Evolutionary conservation across 164 flowering plant genomes (phyloP).

Genomic region (Berberis vulgaris): DNA sequence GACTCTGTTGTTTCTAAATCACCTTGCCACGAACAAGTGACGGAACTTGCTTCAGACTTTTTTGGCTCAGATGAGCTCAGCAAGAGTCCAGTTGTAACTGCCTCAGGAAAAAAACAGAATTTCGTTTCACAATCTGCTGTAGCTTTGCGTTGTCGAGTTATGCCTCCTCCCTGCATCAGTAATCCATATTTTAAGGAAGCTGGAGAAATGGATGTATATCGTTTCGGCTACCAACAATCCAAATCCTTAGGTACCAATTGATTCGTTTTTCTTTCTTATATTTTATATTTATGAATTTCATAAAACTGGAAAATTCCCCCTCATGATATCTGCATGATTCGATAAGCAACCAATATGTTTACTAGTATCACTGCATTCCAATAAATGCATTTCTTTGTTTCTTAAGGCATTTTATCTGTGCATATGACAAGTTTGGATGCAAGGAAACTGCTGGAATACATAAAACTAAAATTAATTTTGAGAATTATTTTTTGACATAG

Average conservation of each 20-base stretch:
- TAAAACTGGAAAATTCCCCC: not conserved
- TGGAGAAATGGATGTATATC: slow-evolving; percentile 42
- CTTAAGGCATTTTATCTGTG: not conserved
- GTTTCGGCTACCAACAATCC: slow-evolving; percentile 54
- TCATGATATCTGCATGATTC: too few relatives aligned
- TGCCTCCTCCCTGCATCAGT: slow-evolving; percentile 90
- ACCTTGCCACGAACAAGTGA: slow-evolving; percentile 19
- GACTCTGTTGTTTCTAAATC: slow-evolving; percentile 24
- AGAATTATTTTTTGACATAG: not conserved
- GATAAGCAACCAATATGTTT: too few relatives aligned
- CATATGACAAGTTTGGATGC: too few relatives aligned
- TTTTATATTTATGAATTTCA: not conserved
- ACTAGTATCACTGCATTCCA: too few relatives aligned
- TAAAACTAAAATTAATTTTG: not conserved
- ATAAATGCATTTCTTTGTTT: not conserved
- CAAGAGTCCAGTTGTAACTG: slow-evolving; percentile 20
- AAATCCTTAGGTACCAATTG: slow-evolving; percentile 62
- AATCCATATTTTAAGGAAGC: slow-evolving; percentile 64
- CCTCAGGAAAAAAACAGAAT: slow-evolving; percentile 25
- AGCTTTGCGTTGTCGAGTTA: slow-evolving; percentile 79
- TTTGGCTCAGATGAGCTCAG: slow-evolving; percentile 25
- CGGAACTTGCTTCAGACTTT: slow-evolving; percentile 33
- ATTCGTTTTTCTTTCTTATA: not conserved
- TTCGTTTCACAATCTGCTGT: slow-evolving; percentile 86
- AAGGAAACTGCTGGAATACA: not conserved